These are phyloP conservation scores for Populus euphratica DNA, from an alignment of 345 rosid genomes.

Conservation along the genomic window DNA sequence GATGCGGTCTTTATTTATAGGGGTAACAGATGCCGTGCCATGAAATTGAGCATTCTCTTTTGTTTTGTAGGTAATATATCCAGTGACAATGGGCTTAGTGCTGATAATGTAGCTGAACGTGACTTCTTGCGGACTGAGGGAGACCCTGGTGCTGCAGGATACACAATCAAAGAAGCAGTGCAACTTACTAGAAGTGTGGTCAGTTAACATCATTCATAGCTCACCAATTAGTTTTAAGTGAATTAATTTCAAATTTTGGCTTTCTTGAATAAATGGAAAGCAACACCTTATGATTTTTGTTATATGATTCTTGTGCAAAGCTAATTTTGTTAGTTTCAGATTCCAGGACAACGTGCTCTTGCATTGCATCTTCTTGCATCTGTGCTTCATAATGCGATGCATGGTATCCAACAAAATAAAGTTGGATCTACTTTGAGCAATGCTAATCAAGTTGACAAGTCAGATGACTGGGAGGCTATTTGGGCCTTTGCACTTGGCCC, in stretches of 20 bases:
- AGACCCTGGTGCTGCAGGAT: slow-evolving; percentile 85
- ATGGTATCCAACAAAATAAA: slow-evolving; percentile 43
- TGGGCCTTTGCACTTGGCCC: slow-evolving; percentile 97
- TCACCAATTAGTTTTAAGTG: not conserved
- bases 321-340: slow-evolving; percentile 39
- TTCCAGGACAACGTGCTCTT: slow-evolving; percentile 80
- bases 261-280: not conserved
- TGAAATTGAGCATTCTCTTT: not conserved
- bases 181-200: slow-evolving; percentile 80
- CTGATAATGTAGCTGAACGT: slow-evolving; percentile 56
- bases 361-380: slow-evolving; percentile 72
- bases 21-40: not conserved
- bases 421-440: slow-evolving; percentile 31
- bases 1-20: not conserved
- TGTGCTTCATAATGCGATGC: slow-evolving; percentile 66
- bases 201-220: slow-evolving; percentile 22
- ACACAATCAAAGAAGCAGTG: slow-evolving; percentile 82
- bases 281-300: not conserved
- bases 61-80: slow-evolving; percentile 41
- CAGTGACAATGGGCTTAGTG: slow-evolving; percentile 16
- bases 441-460: slow-evolving; percentile 25
- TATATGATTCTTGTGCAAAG: not conserved
- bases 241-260: not conserved
- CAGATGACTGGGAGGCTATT: slow-evolving; percentile 83
- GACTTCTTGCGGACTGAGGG: slow-evolving; percentile 86